Conservation (phyloP, 2,329 filamentous ascomycete genomes). For the Aspergillus nomiae region DNA sequence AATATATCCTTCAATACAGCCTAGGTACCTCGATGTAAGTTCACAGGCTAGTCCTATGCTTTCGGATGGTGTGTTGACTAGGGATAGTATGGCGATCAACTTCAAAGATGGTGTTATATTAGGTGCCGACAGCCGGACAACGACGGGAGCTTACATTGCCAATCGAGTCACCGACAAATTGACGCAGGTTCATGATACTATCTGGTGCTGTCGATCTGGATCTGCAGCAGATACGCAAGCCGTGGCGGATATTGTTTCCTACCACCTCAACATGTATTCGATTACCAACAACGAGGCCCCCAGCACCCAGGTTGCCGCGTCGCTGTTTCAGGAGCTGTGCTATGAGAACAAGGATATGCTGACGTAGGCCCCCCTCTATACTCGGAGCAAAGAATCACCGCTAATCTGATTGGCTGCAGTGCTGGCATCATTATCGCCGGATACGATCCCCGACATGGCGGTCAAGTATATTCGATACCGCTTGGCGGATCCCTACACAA, state of each 20-base stretch:
- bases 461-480: constrained; percentile 96
- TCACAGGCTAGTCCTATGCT: constrained; percentile 16
- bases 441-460: constrained; percentile 91
- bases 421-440: constrained; percentile 98
- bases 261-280: constrained; percentile 90
- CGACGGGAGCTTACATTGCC: constrained; percentile 96
- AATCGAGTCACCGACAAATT: constrained; percentile 99
- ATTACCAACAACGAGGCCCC: constrained; percentile 87
- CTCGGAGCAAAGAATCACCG: background rate
- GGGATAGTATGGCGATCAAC: constrained; percentile 88
- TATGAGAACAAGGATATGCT: constrained; percentile 95
- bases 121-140: constrained; percentile 94
- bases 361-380: constrained; percentile 60
- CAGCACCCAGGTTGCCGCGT: constrained; percentile 91
- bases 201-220: constrained; percentile 98
- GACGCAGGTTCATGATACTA: constrained; percentile 96
- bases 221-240: constrained; percentile 98
- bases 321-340: constrained; percentile 97
- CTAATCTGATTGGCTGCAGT: constrained; percentile 49
- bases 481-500: constrained; percentile 97
- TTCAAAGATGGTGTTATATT: constrained; percentile 98
- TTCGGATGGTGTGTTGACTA: constrained; percentile 25
- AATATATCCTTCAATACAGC: constrained; percentile 50
- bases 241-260: constrained; percentile 96
- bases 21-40: constrained; percentile 95